These are phyloP conservation scores for Musa beccarii DNA, from an alignment of 176 grass and related monocot species.

Conservation along the genomic window DNA sequence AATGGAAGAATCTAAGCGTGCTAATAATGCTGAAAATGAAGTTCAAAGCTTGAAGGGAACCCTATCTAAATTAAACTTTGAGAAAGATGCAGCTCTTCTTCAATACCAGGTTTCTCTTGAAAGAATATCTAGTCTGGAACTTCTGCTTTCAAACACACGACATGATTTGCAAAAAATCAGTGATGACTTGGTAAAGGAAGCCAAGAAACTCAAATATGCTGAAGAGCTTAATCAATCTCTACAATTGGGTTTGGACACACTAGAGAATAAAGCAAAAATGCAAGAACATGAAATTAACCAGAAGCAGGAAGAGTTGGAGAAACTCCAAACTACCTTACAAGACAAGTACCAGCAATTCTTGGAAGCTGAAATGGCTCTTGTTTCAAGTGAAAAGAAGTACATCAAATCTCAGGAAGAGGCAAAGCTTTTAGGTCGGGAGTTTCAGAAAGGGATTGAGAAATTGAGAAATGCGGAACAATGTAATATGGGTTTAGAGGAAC, in stretches of 20 bases:
- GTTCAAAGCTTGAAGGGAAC: constrained; percentile 19
- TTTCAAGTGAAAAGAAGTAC: constrained; percentile 30
- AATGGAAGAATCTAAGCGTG: constrained; percentile 12
- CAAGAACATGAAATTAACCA: constrained; percentile 13
- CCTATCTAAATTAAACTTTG: constrained; percentile 4
- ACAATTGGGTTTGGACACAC: constrained; percentile 2
- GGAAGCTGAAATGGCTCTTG: constrained; percentile 45
- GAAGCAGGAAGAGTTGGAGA: constrained; percentile 12
- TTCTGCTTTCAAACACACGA: constrained; percentile 10
- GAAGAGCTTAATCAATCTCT: constrained; percentile 11
- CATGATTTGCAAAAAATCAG: constrained; percentile 53
- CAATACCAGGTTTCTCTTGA: constrained; percentile 19
- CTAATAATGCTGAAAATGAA: constrained; percentile 24
- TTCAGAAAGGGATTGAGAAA: constrained; percentile 38
- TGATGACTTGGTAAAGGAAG: constrained; percentile 51
- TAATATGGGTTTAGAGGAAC: constrained; percentile 43
- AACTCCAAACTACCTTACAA: constrained; percentile 9
- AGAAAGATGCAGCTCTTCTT: constrained; percentile 17
- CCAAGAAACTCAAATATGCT: background rate
- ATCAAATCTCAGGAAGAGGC: constrained; percentile 41
- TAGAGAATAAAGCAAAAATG: constrained; percentile 11
- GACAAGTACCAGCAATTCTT: constrained; percentile 37
- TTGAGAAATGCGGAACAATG: constrained; percentile 32
- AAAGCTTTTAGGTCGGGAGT: constrained; percentile 38
- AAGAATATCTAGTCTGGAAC: constrained; percentile 19